These are phyloP conservation scores for Yamadazyma songkhlaensis DNA, from an alignment of 1,139 yeast genomes.

Conservation along the genomic window DNA sequence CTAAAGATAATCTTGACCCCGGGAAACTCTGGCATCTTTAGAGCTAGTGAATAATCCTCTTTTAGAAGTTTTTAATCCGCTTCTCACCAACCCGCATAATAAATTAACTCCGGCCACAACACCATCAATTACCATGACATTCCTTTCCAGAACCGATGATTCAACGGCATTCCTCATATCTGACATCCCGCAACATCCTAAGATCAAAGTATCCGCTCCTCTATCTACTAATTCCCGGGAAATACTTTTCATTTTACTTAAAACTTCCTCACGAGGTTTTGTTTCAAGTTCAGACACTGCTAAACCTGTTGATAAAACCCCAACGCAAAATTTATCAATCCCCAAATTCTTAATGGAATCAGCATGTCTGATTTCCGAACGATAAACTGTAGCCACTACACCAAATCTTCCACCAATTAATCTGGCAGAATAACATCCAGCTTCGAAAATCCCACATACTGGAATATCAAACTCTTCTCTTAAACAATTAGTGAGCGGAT, in stretches of 20 bases:
- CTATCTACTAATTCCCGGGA: conserved; percentile 20
- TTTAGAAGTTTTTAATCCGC: conserved; percentile 18
- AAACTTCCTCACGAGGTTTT: conserved; percentile 24
- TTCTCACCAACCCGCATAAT: conserved; percentile 17
- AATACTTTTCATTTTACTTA: conserved; percentile 18
- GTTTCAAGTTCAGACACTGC: conserved; percentile 27
- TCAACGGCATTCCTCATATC: conserved; percentile 28
- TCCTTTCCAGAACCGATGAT: conserved; percentile 16
- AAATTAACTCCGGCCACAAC: conserved; percentile 20
- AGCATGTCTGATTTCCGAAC: conserved; percentile 20
- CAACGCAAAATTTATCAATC: conserved; percentile 24
- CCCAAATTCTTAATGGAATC: conserved; percentile 24
- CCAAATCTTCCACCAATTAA: conserved; percentile 12
- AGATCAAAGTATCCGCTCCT: conserved; percentile 25
- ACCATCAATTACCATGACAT: conserved; percentile 21
- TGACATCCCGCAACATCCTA: conserved; percentile 34
- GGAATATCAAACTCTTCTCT: conserved; percentile 12
- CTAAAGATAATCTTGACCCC: conserved; percentile 5
- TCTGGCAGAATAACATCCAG: conserved; percentile 10
- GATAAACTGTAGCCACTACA: conserved; percentile 18
- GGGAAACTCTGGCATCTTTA: conserved; percentile 6
- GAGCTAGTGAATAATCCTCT: conserved; percentile 13
- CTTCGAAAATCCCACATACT: conserved; percentile 12
- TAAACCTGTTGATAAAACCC: conserved; percentile 25
- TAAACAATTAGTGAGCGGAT: conserved; percentile 11